A percentile compares a stretch with the other conserved stretches of the same genome.
Evolutionary conservation across 2,329 filamentous ascomycete genomes (phyloP).

Genomic region (Lanzia echinophila): DNA sequence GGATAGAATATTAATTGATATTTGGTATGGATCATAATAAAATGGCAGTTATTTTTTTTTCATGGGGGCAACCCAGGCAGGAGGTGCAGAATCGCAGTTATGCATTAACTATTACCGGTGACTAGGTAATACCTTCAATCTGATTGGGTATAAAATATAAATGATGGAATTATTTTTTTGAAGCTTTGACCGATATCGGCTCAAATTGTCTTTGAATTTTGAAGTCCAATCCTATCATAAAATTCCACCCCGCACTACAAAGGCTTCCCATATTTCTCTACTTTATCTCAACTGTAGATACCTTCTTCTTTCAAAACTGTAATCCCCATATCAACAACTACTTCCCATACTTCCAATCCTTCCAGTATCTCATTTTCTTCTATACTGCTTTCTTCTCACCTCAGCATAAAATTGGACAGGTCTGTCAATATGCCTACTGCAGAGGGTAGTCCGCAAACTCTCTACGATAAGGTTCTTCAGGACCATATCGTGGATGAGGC

Average conservation of each 20-base stretch:
- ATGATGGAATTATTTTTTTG: background rate
- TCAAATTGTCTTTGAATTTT: constrained; percentile 6
- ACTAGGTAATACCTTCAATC: background rate
- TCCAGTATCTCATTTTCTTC: background rate
- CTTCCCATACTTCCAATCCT: background rate
- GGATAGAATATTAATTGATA: no score
- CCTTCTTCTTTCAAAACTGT: background rate
- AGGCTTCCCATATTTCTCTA: background rate
- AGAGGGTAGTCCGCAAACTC: constrained; percentile 41
- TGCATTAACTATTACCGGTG: no score
- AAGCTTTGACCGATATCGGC: constrained; percentile 7
- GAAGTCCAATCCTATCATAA: constrained; percentile 11
- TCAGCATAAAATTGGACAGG: background rate
- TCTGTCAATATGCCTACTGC: constrained; percentile 9
- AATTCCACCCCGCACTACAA: constrained; percentile 6
- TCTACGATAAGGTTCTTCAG: constrained; percentile 97
- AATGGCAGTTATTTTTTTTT: no score
- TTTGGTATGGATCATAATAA: no score
- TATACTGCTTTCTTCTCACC: background rate
- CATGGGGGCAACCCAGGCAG: no score
- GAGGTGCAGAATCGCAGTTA: no score
- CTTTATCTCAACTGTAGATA: background rate
- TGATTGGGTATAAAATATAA: background rate
- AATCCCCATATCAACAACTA: no score
- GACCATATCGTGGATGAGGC: constrained; percentile 94